These are phyloP conservation scores for Penicillium capsulatum DNA, from an alignment of 2,329 filamentous ascomycete species.

Conservation along the genomic window DNA sequence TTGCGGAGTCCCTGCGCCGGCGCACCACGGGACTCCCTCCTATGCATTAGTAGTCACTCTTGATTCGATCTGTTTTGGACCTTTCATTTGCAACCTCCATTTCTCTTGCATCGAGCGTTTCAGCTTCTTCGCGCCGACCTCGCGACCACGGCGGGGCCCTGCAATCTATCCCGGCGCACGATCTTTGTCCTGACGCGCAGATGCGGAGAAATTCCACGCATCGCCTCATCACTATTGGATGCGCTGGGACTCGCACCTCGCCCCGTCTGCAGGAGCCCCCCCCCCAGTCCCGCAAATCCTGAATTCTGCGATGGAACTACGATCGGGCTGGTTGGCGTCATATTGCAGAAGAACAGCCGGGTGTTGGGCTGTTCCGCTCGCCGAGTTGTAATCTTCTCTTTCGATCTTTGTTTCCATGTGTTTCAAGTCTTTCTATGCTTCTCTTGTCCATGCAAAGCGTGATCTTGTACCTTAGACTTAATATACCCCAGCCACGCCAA, in stretches of 20 bases:
- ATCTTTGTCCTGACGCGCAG: too few relatives aligned
- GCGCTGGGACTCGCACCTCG: neutral
- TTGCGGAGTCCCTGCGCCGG: slow-evolving; percentile 15
- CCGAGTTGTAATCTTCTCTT: too few relatives aligned
- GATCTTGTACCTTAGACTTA: slow-evolving; percentile 37
- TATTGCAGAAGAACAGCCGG: neutral
- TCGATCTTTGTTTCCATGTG: neutral
- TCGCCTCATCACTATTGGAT: neutral
- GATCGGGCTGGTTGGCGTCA: slow-evolving; percentile 9
- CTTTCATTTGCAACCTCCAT: slow-evolving; percentile 10
- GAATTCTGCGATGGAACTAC: neutral
- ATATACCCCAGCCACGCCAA: slow-evolving; percentile 36
- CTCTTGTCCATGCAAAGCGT: neutral
- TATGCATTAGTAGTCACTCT: slow-evolving; percentile 18
- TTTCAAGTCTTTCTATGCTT: neutral
- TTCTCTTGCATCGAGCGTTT: slow-evolving; percentile 7
- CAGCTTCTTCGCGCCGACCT: slow-evolving; percentile 1
- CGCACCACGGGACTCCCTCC: slow-evolving; percentile 8
- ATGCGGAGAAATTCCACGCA: too few relatives aligned
- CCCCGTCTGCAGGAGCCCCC: too few relatives aligned
- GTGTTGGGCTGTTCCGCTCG: too few relatives aligned
- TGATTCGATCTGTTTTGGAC: slow-evolving; percentile 10
- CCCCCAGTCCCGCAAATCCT: too few relatives aligned
- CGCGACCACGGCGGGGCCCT: too few relatives aligned
- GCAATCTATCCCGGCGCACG: too few relatives aligned